Percentiles rank a stretch among this genome's conserved stretches.
phyloP scores from a whole-genome alignment of 768 basidiomycete species.

The Rhodocollybia butyracea region DNA sequence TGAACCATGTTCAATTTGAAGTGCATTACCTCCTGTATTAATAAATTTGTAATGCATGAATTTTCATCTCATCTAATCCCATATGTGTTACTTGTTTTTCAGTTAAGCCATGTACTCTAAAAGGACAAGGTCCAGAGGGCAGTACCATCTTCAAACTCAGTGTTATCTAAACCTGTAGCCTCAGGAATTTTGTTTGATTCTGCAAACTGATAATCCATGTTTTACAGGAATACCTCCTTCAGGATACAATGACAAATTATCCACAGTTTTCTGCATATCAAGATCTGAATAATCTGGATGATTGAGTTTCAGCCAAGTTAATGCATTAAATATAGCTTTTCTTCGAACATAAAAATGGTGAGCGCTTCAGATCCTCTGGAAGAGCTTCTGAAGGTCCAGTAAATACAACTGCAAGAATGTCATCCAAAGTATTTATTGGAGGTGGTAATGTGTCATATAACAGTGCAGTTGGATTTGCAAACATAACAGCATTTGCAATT shows the following conservation, averaged over 20 bases:
- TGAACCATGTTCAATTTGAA: neutral
- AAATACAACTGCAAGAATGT: constrained; percentile 29
- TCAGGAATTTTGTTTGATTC: constrained; percentile 15
- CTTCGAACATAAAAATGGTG: constrained; percentile 29
- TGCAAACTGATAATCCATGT: constrained; percentile 20
- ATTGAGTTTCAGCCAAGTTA: constrained; percentile 33
- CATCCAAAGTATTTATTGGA: constrained; percentile 25
- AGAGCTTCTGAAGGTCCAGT: constrained; percentile 23
- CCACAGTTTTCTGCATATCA: constrained; percentile 20
- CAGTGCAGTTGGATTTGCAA: constrained; percentile 10
- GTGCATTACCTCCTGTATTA: neutral
- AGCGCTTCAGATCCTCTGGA: constrained; percentile 21
- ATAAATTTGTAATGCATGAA: neutral
- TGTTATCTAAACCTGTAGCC: constrained; percentile 9
- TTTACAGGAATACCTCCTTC: constrained; percentile 15
- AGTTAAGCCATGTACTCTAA: constrained; percentile 21
- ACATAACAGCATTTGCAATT: neutral
- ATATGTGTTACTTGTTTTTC: constrained; percentile 10
- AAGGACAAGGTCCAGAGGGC: constrained; percentile 17
- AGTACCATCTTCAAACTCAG: constrained; percentile 4
- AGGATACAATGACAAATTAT: constrained; percentile 11
- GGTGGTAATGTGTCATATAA: constrained; percentile 32
- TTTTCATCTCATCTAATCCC: neutral
- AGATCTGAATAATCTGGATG: constrained; percentile 29
- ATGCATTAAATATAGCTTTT: constrained; percentile 17